Percentiles rank a stretch among this genome's conserved stretches.
These are phyloP conservation scores for Talaromyces proteolyticus DNA, from an alignment of 495 filamentous ascomycete species.

Conservation along the genomic window DNA sequence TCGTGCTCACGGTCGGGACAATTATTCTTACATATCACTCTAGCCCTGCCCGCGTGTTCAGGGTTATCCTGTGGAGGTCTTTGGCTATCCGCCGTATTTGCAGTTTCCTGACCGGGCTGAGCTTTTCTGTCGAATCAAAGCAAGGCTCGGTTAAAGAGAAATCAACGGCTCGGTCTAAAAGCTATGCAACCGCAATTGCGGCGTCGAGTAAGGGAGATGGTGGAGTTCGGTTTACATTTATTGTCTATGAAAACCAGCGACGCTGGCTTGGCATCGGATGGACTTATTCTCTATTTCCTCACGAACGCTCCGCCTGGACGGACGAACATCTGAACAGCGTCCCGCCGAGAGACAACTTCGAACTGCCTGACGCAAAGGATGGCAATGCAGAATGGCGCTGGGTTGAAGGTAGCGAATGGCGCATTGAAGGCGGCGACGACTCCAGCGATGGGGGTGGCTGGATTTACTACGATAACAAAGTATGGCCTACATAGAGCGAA, in stretches of 20 bases:
- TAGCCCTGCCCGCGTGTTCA: constrained; percentile 74
- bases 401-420: constrained; percentile 80
- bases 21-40: constrained; percentile 86
- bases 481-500: constrained; percentile 28
- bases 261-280: constrained; percentile 93
- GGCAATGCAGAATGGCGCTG: constrained; percentile 83
- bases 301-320: constrained; percentile 88
- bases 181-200: constrained; percentile 38
- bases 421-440: constrained; percentile 69
- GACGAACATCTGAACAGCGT: constrained; percentile 88
- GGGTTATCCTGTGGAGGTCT: constrained; percentile 89
- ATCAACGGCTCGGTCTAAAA: constrained; percentile 29
- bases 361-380: constrained; percentile 78
- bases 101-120: constrained; percentile 70
- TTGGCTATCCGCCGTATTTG: constrained; percentile 59
- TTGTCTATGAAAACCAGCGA: constrained; percentile 93
- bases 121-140: constrained; percentile 45
- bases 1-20: constrained; percentile 75
- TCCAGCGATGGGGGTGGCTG: constrained; percentile 66
- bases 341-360: constrained; percentile 73
- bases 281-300: constrained; percentile 83
- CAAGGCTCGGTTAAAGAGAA: constrained; percentile 13
- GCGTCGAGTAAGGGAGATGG: constrained; percentile 50
- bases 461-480: constrained; percentile 99
- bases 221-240: constrained; percentile 91